Base-by-base conservation (phyloP, 345 rosid species). In the Hypericum androsaemum region DNA sequence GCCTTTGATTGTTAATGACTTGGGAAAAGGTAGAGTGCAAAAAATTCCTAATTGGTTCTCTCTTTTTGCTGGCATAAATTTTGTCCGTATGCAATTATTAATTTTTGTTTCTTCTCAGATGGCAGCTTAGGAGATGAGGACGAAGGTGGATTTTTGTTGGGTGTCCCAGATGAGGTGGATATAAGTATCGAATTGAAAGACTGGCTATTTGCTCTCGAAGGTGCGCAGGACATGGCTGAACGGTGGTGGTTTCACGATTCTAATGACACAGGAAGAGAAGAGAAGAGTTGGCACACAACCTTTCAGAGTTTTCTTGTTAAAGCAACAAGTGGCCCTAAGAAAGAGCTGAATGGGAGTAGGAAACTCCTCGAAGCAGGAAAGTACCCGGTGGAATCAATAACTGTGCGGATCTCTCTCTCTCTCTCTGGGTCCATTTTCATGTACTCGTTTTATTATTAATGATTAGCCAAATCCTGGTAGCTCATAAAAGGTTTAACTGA, bases 131-230 rank as follows among this genome's bases (percentile, higher is more conserved):
- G 70, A 60, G 70, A 65, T 52, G 64, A 56, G 41, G 77, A 71
- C 49, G 83, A 73, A 14, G 72, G 58, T 69, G 77, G 62, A 59
- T 56, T 80, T 57, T 52, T 77, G 60, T 66, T 88, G 58, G 81
- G 80, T 53, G 76, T 72, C 58, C 97, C 98, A 22, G 90, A 85
- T 77, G 89, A 92, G 56, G 84, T 85, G 60, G 97, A 88, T 66
- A 79, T 83, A 50, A 71, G 76, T 28, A 39, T 88, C 47, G 95
- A 85, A 64, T 74, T 92, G 63, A 84, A 70, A 69, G 89, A 92
- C 69, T 92, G 98, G 98, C 65, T 92, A 60, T 92, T 92, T 83
- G 89, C 98, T 57, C 80, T 92, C 54, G 95, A 88, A 75, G 94
- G 97, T 47, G 83, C 77, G 40, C 78, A 78, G 43, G 94, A 85